Evolutionary conservation across 805 yeast species (phyloP).

Genomic region (Pichia gijzeniarum): DNA sequence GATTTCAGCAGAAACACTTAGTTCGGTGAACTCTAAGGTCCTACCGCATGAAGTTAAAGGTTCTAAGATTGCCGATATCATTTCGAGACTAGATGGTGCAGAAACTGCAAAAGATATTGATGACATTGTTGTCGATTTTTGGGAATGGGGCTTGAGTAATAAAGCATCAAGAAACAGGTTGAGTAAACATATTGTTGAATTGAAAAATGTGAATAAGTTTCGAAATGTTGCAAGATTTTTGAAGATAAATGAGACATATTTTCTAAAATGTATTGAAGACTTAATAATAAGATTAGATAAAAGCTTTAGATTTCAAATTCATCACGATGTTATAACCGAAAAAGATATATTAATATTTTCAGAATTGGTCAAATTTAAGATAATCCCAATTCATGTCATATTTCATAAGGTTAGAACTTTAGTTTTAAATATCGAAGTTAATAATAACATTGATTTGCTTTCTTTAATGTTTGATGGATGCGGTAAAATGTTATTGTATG

Average conservation of each 20-base stretch:
- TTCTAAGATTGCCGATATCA: slow-evolving; percentile 13
- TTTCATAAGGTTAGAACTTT: slow-evolving; percentile 67
- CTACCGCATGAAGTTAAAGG: slow-evolving; percentile 12
- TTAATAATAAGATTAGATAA: slow-evolving; percentile 49
- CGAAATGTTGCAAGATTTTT: slow-evolving; percentile 60
- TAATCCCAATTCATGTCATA: slow-evolving; percentile 63
- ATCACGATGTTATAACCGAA: slow-evolving; percentile 45
- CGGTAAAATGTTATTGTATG: slow-evolving; percentile 57
- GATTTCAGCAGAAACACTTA: slow-evolving; percentile 25
- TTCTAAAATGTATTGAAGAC: slow-evolving; percentile 47
- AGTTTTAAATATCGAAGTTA: slow-evolving; percentile 42
- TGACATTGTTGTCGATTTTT: slow-evolving; percentile 39
- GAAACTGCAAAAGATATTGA: slow-evolving; percentile 46
- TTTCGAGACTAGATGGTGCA: slow-evolving; percentile 29
- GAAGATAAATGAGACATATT: slow-evolving; percentile 45
- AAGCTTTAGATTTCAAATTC: slow-evolving; percentile 56
- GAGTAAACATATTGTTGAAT: slow-evolving; percentile 46
- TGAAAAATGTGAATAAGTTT: slow-evolving; percentile 39
- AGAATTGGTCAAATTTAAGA: slow-evolving; percentile 70
- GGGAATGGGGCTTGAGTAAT: slow-evolving; percentile 49
- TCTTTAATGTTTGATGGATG: slow-evolving; percentile 66
- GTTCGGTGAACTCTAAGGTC: slow-evolving; percentile 6
- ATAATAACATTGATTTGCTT: slow-evolving; percentile 62
- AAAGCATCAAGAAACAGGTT: slow-evolving; percentile 67
- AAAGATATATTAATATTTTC: slow-evolving; percentile 56